Evolutionary conservation across 2,329 filamentous ascomycete species (phyloP).

Genomic region (Rhinocladiella mackenziei): DNA sequence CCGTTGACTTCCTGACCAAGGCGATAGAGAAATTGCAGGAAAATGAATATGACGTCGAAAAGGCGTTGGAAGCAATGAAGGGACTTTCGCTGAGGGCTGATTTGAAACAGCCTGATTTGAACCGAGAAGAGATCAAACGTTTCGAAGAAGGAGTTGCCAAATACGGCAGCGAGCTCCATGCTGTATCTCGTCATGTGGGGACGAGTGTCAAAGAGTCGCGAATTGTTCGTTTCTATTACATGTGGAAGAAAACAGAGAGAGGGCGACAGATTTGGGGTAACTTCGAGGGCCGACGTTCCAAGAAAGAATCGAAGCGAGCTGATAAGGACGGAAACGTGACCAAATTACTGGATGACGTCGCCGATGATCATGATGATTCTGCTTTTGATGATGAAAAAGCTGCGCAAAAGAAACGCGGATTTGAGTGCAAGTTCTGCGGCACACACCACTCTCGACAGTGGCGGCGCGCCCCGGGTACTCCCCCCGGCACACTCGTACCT

Average conservation of each 20-base stretch:
- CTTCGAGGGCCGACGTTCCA: conserved; percentile 80
- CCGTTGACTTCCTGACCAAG: conserved; percentile 83
- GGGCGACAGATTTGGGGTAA: conserved; percentile 87
- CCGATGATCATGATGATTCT: conserved; percentile 88
- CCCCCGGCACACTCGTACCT: conserved; percentile 65
- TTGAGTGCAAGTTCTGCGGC: conserved; percentile 90
- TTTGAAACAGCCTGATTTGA: conserved; percentile 81
- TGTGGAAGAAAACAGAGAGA: conserved; percentile 90
- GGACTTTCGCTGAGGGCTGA: conserved; percentile 63
- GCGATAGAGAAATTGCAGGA: conserved; percentile 70
- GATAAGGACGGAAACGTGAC: conserved; percentile 60
- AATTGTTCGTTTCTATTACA: conserved; percentile 91
- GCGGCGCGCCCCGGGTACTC: conserved; percentile 78
- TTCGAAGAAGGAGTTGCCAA: conserved; percentile 90
- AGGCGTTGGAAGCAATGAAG: conserved; percentile 66
- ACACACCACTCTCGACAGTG: conserved; percentile 79
- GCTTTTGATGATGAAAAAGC: conserved; percentile 92
- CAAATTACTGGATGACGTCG: conserved; percentile 86
- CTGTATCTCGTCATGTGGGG: conserved; percentile 75
- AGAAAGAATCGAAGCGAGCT: conserved; percentile 69
- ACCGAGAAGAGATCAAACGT: conserved; percentile 72
- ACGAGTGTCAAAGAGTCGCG: conserved; percentile 74
- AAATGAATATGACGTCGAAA: conserved; percentile 66
- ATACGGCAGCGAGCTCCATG: conserved; percentile 83
- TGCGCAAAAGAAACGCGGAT: conserved; percentile 69